Evolutionary conservation across 805 yeast genomes (phyloP), one percentile per base, ranked within the genome.

Genomic region (Candida patagonica): DNA sequence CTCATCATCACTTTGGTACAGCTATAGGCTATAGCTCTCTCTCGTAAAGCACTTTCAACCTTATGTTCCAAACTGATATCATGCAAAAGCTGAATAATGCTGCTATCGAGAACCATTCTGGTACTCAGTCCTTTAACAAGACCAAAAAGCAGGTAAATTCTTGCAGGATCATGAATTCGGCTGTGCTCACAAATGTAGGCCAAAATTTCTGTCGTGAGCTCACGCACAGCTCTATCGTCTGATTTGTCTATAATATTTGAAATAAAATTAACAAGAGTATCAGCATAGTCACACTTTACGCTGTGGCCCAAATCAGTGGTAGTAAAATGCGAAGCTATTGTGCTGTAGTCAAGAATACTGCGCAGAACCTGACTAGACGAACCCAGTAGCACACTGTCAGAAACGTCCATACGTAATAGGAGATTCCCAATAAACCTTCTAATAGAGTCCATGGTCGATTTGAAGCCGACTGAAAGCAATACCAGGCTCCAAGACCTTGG

Each of bases 391-490:
- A 74, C 49, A 19, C 62, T 48, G 24, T 66, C 56, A 1, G 51
- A 45, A 15, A 23, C 24, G 5, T 74, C 71, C 23, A 84, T 63
- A 7, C 71, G 61, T 29, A 80, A 67, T 32, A 84, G 62, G 33
- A 83, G 52, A 1, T 68, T 65, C 47, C 80, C 56, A 1, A 83
- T 63, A 49, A 74, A 76, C 48, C 74, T 76, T 43, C 88, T 65
- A 1, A 87, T 85, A 5, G 85, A 71, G 43, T 84, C 95, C 76
- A 80, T 76, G 1, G 84, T 69, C 0, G 88, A 85, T 36, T 67
- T 73, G 48, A 84, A 69, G 0, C 94, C 95, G 12, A 85, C 80
- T 4, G 85, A 71, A 7, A 86, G 62, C n/a, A 87, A 60, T 3
- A 80, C 67, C 42, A 82, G 63, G 0, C 83, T 80, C 88, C 94